Evolutionary conservation across 108 stramenopile genomes (phyloP).

Genomic region (Skeletonema costatum): DNA sequence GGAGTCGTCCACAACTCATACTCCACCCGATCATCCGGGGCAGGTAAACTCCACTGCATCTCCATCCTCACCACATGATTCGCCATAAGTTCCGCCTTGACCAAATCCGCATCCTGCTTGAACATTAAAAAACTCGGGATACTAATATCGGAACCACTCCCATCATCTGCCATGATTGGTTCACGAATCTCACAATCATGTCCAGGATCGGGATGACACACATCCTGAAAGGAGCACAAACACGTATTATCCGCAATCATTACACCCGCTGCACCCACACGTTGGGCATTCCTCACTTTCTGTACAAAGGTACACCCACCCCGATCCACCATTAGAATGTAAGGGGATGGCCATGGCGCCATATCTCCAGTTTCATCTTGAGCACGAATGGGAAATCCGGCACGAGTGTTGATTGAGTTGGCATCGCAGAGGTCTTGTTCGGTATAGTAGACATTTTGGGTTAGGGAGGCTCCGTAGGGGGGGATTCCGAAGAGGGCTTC

Average conservation of each 20-base stretch:
- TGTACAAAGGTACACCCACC: conserved; percentile 85
- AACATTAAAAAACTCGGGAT: conserved; percentile 89
- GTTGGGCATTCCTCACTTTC: conserved; percentile 91
- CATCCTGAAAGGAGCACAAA: conserved; percentile 60
- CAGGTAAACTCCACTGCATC: conserved; percentile 87
- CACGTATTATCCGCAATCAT: conserved; percentile 93
- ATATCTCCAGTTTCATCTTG: conserved; percentile 40
- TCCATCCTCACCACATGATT: conserved; percentile 73
- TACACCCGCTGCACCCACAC: conserved; percentile 87
- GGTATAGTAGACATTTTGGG: conserved; percentile 81
- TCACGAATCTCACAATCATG: conserved; percentile 70
- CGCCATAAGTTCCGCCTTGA: conserved; percentile 59
- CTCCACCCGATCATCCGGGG: conserved; percentile 85
- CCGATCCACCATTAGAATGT: conserved; percentile 86
- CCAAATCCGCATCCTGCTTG: conserved; percentile 74
- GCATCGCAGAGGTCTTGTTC: conserved; percentile 76
- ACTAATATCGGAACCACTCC: conserved; percentile 89
- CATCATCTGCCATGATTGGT: conserved; percentile 98
- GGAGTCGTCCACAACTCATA: conserved; percentile 91
- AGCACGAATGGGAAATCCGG: conserved; percentile 47
- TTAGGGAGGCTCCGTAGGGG: conserved; percentile 89
- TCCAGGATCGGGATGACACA: conserved; percentile 40
- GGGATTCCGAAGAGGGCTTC: conserved; percentile 96
- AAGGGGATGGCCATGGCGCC: conserved; percentile 65
- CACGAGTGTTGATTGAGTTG: conserved; percentile 52